A percentile compares a stretch with the other conserved stretches of the same genome.
phyloP scores from a whole-genome alignment of 2,329 filamentous ascomycete genomes.

The Colletotrichum paranaense region DNA sequence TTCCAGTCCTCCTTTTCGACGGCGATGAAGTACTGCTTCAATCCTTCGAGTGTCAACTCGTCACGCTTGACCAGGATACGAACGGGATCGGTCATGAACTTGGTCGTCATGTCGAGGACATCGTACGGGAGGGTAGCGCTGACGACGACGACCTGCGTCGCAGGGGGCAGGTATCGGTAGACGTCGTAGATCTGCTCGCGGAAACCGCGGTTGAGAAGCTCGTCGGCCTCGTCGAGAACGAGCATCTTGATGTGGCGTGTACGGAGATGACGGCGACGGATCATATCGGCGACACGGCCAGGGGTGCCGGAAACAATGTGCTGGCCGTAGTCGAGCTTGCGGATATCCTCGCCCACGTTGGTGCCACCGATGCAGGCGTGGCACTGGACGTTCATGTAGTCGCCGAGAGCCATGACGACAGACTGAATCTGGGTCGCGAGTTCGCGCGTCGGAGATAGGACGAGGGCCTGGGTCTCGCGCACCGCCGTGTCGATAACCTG shows the following conservation, averaged over 20 bases:
- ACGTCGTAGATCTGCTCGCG: conserved; percentile 99
- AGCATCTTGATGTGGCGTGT: conserved; percentile 74
- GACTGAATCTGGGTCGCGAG: conserved; percentile 98
- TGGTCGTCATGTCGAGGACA: conserved; percentile 98
- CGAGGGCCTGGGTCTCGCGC: conserved; percentile 92
- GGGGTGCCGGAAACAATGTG: conserved; percentile 98
- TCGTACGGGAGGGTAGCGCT: conserved; percentile 97
- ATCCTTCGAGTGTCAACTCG: conserved; percentile 94
- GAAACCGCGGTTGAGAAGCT: conserved; percentile 90
- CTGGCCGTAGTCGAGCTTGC: conserved; percentile 96
- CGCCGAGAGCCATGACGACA: conserved; percentile 98
- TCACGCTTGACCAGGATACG: conserved; percentile 98
- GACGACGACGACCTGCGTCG: conserved; percentile 98
- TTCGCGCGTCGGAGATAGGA: conserved; percentile 95
- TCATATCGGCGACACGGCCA: conserved; percentile 84
- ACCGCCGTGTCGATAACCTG: conserved; percentile 96
- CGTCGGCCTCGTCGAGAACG: conserved; percentile 70
- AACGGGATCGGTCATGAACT: conserved; percentile 99
- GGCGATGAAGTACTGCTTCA: conserved; percentile 99
- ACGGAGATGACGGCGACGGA: conserved; percentile 66
- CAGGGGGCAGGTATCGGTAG: conserved; percentile 94
- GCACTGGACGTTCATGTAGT: conserved; percentile 99
- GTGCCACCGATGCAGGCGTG: conserved; percentile 98
- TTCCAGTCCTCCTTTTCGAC: conserved; percentile 99
- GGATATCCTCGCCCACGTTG: conserved; percentile 97